Percentiles rank a stretch among this genome's conserved stretches.
These are phyloP conservation scores for Erythrobasidium hasegawianum DNA, from an alignment of 1,284 basidiomycete species.

Conservation along the genomic window DNA sequence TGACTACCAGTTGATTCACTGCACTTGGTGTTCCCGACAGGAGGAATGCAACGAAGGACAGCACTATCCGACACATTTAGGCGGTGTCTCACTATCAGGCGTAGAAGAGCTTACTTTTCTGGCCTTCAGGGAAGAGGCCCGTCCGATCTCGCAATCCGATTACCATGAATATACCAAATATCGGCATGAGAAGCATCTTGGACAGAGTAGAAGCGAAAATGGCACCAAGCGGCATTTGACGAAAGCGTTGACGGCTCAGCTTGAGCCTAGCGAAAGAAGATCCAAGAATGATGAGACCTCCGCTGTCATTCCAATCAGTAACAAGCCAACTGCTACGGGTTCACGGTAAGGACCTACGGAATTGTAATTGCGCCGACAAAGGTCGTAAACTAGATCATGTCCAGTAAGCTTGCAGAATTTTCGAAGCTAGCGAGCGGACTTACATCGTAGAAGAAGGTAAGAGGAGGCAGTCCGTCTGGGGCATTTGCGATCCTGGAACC, in stretches of 20 bases:
- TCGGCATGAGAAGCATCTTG: constrained; percentile 10
- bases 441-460: constrained; percentile 33
- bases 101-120: constrained; percentile 21
- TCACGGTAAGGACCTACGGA: constrained; percentile 11
- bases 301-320: constrained; percentile 4
- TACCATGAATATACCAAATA: constrained; percentile 31
- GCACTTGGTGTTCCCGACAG: constrained; percentile 31
- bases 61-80: constrained; percentile 20
- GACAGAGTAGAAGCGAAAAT: constrained; percentile 20
- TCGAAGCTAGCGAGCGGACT: not conserved
- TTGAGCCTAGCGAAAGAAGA: constrained; percentile 33
- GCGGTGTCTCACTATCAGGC: not conserved
- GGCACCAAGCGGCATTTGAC: constrained; percentile 26
- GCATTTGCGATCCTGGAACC: constrained; percentile 27
- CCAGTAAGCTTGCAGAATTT: not conserved
- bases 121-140: constrained; percentile 11
- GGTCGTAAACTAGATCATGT: constrained; percentile 8
- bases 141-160: constrained; percentile 19
- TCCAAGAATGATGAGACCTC: constrained; percentile 32
- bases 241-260: constrained; percentile 17
- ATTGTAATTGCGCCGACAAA: constrained; percentile 34
- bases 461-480: constrained; percentile 28
- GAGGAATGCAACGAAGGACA: constrained; percentile 27
- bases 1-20: constrained; percentile 31
- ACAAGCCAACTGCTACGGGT: not conserved